Evolutionary conservation across 805 yeast genomes (phyloP).

Genomic region (Huiozyma naganishii): DNA sequence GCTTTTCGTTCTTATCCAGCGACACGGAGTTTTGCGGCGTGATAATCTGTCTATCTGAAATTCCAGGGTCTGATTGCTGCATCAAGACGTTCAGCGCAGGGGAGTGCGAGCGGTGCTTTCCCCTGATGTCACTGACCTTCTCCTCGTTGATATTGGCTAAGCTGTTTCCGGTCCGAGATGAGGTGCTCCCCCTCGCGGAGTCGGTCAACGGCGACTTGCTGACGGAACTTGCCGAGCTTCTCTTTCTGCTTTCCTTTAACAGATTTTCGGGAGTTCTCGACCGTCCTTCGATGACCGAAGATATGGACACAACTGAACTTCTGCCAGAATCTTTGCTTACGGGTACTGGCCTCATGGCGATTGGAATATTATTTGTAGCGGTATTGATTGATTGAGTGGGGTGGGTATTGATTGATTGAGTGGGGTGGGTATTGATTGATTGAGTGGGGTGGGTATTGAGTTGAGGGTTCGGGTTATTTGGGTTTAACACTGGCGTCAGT

Average conservation of each 20-base stretch:
- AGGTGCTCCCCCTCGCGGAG: not conserved
- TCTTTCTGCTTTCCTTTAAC: not conserved
- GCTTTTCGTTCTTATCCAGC: not conserved
- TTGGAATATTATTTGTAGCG: not conserved
- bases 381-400: not conserved
- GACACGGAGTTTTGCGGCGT: not conserved
- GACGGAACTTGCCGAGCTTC: not conserved
- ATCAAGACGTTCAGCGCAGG: not conserved
- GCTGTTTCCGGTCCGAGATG: not conserved
- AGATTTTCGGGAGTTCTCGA: not conserved
- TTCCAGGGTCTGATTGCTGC: not conserved
- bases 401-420: not conserved
- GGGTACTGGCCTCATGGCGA: conserved; percentile 1
- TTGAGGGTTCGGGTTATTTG: not conserved
- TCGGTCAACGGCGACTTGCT: not conserved
- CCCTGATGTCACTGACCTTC: not conserved
- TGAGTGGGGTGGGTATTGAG: not conserved
- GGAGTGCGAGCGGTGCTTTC: not conserved
- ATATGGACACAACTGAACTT: conserved; percentile 1
- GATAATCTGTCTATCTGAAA: not conserved
- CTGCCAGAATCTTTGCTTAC: not conserved
- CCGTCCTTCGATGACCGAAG: conserved; percentile 1
- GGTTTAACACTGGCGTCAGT: conserved; percentile 2
- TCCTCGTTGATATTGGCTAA: conserved; percentile 1
- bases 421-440: not conserved